phyloP scores from a whole-genome alignment of 257 asterid genomes.

The Cruciata laevipes region DNA sequence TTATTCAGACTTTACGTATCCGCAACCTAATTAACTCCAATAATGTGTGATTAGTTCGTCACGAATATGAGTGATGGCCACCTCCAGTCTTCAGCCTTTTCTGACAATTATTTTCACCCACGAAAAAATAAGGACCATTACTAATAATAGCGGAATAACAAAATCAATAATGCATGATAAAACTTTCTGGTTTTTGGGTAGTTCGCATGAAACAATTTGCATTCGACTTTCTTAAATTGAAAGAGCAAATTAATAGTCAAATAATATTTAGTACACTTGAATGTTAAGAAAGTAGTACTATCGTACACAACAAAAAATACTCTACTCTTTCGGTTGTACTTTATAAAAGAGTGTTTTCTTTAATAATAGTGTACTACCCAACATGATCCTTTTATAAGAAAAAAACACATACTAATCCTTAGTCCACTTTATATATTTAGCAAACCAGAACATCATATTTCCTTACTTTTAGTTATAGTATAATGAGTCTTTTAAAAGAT shows the following conservation, averaged over 20 bases:
- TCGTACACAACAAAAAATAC: too few relatives aligned
- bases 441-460: neutral
- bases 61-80: too few relatives aligned
- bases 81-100: neutral
- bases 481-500: neutral
- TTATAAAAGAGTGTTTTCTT: too few relatives aligned
- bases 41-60: neutral
- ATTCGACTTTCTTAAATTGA: neutral
- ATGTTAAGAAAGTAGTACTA: too few relatives aligned
- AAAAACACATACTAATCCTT: too few relatives aligned
- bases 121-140: neutral
- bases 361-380: too few relatives aligned
- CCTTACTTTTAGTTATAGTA: neutral
- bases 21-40: neutral
- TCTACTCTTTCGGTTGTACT: neutral
- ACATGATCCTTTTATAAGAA: too few relatives aligned
- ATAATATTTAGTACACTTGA: neutral
- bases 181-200: too few relatives aligned
- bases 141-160: neutral
- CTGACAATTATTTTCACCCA: neutral
- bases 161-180: too few relatives aligned
- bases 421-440: neutral
- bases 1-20: neutral
- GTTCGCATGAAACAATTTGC: conserved; percentile 6
- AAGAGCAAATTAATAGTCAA: neutral